Percentiles rank a stretch among this genome's conserved stretches.
phyloP scores from a whole-genome alignment of 257 asterid genomes.

The Primulina tabacum region DNA sequence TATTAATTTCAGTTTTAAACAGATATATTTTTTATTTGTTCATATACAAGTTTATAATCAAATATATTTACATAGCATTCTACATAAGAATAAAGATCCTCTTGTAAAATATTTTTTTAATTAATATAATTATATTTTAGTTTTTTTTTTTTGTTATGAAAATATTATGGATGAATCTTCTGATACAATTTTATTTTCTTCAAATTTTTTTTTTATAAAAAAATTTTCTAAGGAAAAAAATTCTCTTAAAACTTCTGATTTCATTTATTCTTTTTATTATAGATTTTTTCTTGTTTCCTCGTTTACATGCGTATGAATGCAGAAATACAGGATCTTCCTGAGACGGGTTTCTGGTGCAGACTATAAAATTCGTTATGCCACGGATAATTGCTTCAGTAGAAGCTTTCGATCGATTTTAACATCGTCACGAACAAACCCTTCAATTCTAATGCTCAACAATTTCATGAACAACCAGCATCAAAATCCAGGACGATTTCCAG shows the following conservation, averaged over 20 bases:
- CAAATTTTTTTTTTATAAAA: too few relatives aligned
- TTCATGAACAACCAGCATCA: background rate
- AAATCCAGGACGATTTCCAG: constrained; percentile 7
- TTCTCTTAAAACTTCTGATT: too few relatives aligned
- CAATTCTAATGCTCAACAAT: constrained; percentile 17
- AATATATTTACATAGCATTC: too few relatives aligned
- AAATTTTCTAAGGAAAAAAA: too few relatives aligned
- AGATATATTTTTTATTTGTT: too few relatives aligned
- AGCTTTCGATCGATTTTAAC: constrained; percentile 12
- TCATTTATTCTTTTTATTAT: too few relatives aligned
- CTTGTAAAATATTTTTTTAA: too few relatives aligned
- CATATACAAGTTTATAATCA: too few relatives aligned
- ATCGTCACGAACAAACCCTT: constrained; percentile 10
- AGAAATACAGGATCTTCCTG: constrained; percentile 55
- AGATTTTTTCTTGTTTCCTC: background rate
- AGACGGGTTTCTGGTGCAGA: constrained; percentile 44
- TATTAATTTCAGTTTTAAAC: too few relatives aligned
- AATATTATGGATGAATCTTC: background rate
- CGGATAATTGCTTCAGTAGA: constrained; percentile 17
- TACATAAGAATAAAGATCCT: too few relatives aligned
- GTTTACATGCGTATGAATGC: constrained; percentile 12
- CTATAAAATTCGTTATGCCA: constrained; percentile 23
- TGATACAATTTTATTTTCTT: background rate
- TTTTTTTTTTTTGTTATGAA: too few relatives aligned
- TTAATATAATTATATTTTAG: too few relatives aligned